These are phyloP conservation scores for Guyanaporus albipodus DNA, from an alignment of 768 basidiomycete genomes.

Conservation along the genomic window DNA sequence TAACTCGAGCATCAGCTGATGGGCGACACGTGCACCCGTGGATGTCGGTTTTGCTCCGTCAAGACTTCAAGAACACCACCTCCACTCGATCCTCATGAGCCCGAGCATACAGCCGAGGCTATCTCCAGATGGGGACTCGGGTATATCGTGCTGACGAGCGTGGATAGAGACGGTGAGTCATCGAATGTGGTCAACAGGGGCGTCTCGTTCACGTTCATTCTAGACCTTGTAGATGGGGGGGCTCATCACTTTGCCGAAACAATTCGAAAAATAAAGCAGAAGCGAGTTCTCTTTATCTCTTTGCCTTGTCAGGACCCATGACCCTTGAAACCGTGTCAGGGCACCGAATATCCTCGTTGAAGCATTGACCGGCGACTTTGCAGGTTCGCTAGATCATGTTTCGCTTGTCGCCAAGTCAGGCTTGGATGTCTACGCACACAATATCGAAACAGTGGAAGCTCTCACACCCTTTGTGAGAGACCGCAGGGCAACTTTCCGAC, in stretches of 20 bases:
- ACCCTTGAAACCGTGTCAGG: conserved; percentile 38
- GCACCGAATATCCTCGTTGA: conserved; percentile 96
- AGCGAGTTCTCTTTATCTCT: conserved; percentile 45
- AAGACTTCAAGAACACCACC: conserved; percentile 88
- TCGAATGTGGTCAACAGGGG: background rate
- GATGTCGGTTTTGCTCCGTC: conserved; percentile 95
- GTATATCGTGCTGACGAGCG: conserved; percentile 95
- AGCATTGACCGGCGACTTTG: conserved; percentile 94
- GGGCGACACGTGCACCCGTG: conserved; percentile 98
- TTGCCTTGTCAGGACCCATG: background rate
- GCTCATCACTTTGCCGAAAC: conserved; percentile 94
- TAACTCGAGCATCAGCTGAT: conserved; percentile 60
- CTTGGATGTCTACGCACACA: conserved; percentile 97
- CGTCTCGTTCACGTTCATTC: conserved; percentile 1
- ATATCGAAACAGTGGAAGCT: conserved; percentile 93
- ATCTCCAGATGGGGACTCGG: conserved; percentile 97
- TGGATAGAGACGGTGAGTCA: conserved; percentile 87
- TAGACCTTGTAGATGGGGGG: conserved; percentile 91
- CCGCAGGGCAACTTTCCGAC: conserved; percentile 85
- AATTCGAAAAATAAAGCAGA: conserved; percentile 91
- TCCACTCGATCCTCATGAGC: conserved; percentile 93
- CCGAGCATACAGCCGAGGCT: conserved; percentile 97
- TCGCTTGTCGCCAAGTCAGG: conserved; percentile 86
- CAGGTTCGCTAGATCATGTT: conserved; percentile 70
- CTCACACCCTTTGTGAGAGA: conserved; percentile 95